These are phyloP conservation scores for Quercus berberidifolia DNA, from an alignment of 306 rosid species.

Conservation along the genomic window DNA sequence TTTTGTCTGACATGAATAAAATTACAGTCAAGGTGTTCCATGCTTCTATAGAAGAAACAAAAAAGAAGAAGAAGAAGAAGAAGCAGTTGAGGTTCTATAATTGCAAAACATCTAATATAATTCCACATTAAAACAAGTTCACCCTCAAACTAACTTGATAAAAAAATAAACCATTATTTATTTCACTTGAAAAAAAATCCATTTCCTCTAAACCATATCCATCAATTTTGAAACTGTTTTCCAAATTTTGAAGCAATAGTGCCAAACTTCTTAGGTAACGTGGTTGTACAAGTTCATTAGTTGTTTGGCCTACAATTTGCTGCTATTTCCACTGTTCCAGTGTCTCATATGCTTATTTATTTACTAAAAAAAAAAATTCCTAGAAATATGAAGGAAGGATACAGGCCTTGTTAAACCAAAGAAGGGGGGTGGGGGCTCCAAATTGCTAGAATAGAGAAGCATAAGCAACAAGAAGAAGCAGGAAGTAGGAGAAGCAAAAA, in stretches of 20 bases:
- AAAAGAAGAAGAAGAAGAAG: too few species aligned
- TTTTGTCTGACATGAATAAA: neutral
- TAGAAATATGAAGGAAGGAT: neutral
- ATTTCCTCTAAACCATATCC: neutral
- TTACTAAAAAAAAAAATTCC: neutral
- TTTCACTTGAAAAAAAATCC: neutral
- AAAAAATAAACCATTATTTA: neutral
- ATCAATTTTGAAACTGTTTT: too few species aligned
- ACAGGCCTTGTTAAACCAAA: neutral
- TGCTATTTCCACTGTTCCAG: neutral
- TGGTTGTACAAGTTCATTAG: too few species aligned
- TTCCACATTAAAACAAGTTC: neutral
- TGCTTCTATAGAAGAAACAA: neutral
- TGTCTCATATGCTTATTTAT: neutral
- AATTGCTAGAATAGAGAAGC: neutral
- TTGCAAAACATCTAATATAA: neutral
- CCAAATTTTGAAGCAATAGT: too few species aligned
- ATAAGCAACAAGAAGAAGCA: neutral
- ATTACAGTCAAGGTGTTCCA: neutral
- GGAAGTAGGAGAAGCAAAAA: neutral
- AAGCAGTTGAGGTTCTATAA: neutral
- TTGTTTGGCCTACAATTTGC: neutral
- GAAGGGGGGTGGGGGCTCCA: neutral
- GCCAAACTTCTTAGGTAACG: too few species aligned
- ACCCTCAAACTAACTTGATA: neutral